Base-by-base conservation (phyloP, 306 rosid species). In the Prunus mongolica region DNA sequence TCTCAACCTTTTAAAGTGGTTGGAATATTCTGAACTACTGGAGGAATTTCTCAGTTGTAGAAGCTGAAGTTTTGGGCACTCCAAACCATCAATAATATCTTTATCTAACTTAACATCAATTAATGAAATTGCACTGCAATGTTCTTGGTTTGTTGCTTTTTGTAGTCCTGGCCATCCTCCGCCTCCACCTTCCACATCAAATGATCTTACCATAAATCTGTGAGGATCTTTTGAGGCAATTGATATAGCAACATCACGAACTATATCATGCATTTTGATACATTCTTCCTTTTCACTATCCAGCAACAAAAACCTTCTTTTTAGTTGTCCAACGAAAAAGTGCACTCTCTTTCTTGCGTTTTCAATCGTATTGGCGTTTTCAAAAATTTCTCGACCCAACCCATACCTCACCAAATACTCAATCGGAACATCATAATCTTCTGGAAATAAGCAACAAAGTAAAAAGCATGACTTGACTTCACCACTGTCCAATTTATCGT, bases 191-290 rank as follows among this genome's bases (percentile, higher is more conserved):
- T 71, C 10, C 0, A 2, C 6, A 1, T 3, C 18, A 16, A 11
- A 2, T 0, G 41, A 34, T 24, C 15, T 47, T 12, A 38, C 75
- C 4, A 19, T 71, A 2, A n/a, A 27, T 52, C 1, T 4, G 13
- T 27, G 18, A 11, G 4, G 64, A 74, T 63, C 88, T 84, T 2
- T 4, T 57, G 63, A 74, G 63, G 78, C 50, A 18, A 74, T 74
- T 12, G 6, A 47, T 74, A 74, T 63, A 34, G 78, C 78, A 44
- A 74, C 78, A 74, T 74, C 78, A 47, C 71, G 62, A 25, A 47
- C 62, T 19, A 74, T 0, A 19, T 74, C 78, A 3, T 74, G 78
- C 71, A 74, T 74, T 64, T 63, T 74, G 49, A 74, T 55, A 62
- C 14, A 0, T 4, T 64, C 32, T 9, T 2, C 1, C 5, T 20